These are phyloP conservation scores for Scheffersomyces cryptocercus DNA, from an alignment of 1,139 yeast species.

Conservation along the genomic window DNA sequence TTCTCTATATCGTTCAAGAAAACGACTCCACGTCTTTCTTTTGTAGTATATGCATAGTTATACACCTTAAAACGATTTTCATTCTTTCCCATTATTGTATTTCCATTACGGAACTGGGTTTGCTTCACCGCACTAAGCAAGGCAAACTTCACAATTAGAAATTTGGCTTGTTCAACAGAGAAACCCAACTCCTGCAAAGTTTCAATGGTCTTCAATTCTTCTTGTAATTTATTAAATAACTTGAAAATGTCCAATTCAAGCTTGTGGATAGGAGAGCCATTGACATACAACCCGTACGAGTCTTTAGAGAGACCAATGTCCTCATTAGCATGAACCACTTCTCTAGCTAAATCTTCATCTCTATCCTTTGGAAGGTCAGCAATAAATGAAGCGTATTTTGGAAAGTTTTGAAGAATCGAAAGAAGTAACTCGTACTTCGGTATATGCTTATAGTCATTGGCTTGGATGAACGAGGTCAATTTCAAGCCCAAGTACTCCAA, in stretches of 20 bases:
- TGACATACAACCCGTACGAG: constrained; percentile 57
- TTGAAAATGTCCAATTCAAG: constrained; percentile 46
- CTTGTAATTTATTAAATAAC: constrained; percentile 32
- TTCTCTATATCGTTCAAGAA: constrained; percentile 77
- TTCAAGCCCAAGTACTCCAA: constrained; percentile 45
- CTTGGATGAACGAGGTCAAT: constrained; percentile 44
- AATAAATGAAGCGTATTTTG: constrained; percentile 43
- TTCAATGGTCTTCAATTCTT: constrained; percentile 36
- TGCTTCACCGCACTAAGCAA: constrained; percentile 36
- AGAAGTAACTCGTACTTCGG: constrained; percentile 35
- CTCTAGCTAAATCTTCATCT: constrained; percentile 4
- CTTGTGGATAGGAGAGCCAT: constrained; percentile 56
- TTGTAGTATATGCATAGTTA: constrained; percentile 33
- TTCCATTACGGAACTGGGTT: constrained; percentile 36
- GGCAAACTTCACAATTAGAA: constrained; percentile 48
- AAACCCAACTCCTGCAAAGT: constrained; percentile 38
- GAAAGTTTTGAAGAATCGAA: constrained; percentile 48
- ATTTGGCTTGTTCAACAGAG: constrained; percentile 32
- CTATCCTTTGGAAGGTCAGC: constrained; percentile 12
- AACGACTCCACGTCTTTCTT: constrained; percentile 48
- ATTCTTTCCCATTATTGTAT: constrained; percentile 34
- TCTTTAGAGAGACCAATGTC: constrained; percentile 36
- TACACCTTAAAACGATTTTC: constrained; percentile 41
- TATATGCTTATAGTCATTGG: constrained; percentile 22
- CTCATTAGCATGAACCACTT: constrained; percentile 28